Conservation (phyloP, 352 stramenopile species). For the Pythium phragmiticola region DNA sequence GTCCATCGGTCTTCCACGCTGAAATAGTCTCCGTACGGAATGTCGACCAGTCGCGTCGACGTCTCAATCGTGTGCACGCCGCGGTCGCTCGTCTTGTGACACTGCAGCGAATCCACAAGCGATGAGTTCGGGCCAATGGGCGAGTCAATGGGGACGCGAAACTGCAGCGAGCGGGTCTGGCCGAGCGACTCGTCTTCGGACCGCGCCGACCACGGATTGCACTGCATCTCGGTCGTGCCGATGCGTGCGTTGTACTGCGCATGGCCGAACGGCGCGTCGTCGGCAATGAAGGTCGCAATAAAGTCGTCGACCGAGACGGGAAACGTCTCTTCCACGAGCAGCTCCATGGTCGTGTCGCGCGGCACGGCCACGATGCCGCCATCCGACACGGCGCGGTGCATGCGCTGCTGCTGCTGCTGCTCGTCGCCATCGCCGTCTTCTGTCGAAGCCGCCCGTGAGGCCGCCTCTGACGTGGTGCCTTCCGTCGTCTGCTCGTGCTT, state of each 20-base stretch:
- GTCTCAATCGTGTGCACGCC: conserved; percentile 61
- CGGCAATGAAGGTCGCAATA: conserved; percentile 64
- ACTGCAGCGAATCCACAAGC: conserved; percentile 78
- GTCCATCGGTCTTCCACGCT: conserved; percentile 84
- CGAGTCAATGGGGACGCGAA: conserved; percentile 73
- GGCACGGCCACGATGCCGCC: conserved; percentile 44
- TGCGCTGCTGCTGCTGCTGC: conserved; percentile 15
- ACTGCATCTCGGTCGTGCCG: conserved; percentile 72
- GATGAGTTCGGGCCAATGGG: conserved; percentile 83
- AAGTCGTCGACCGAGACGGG: conserved; percentile 65
- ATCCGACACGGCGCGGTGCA: conserved; percentile 52
- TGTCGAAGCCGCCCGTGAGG: background rate
- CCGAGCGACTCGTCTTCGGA: conserved; percentile 40
- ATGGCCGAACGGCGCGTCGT: conserved; percentile 68
- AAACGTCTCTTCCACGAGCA: conserved; percentile 61
- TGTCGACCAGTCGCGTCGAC: conserved; percentile 77
- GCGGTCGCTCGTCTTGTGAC: conserved; percentile 43
- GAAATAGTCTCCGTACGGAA: conserved; percentile 88
- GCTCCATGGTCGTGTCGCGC: conserved; percentile 76
- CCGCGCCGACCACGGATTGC: conserved; percentile 60
- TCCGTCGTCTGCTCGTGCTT: background rate
- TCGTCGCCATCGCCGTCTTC: background rate
- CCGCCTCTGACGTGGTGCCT: background rate
- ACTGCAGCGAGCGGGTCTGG: conserved; percentile 66
- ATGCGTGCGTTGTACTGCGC: conserved; percentile 57